Conservation (phyloP, 345 rosid genomes). For the Draba incana region DNA sequence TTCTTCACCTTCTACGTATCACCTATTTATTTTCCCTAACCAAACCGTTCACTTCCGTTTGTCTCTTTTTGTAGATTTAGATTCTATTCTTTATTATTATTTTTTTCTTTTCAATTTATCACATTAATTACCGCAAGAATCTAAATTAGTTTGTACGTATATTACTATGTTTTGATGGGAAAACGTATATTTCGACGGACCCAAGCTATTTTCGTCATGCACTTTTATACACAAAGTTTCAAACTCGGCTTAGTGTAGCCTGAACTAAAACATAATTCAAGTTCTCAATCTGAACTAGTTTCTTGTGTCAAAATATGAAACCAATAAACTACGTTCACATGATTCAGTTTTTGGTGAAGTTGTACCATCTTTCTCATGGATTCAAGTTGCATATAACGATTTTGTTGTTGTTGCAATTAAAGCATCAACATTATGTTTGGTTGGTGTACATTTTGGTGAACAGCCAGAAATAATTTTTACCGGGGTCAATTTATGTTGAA, state of each 20-base stretch:
- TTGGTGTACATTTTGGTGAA: background rate
- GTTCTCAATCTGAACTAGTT: no score
- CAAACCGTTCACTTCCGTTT: slow-evolving; percentile 34
- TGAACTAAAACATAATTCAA: no score
- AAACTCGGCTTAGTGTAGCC: no score
- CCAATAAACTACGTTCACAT: background rate
- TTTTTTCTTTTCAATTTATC: background rate
- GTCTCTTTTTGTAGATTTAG: slow-evolving; percentile 30
- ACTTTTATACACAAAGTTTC: no score
- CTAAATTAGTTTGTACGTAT: background rate
- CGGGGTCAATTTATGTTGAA: no score
- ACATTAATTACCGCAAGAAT: background rate
- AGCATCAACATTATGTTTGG: background rate
- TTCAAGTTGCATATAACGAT: slow-evolving; percentile 1
- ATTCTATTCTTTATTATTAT: slow-evolving; percentile 28
- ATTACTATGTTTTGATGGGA: no score
- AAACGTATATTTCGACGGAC: no score
- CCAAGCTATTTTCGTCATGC: no score
- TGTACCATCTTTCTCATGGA: background rate
- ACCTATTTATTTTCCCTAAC: slow-evolving; percentile 4
- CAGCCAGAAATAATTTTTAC: background rate
- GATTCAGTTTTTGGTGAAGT: background rate
- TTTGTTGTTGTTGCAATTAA: background rate
- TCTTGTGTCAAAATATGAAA: no score
- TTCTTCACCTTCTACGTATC: slow-evolving; percentile 38